phyloP scores from a whole-genome alignment of 805 yeast species.

The Metschnikowia arizonensis region DNA sequence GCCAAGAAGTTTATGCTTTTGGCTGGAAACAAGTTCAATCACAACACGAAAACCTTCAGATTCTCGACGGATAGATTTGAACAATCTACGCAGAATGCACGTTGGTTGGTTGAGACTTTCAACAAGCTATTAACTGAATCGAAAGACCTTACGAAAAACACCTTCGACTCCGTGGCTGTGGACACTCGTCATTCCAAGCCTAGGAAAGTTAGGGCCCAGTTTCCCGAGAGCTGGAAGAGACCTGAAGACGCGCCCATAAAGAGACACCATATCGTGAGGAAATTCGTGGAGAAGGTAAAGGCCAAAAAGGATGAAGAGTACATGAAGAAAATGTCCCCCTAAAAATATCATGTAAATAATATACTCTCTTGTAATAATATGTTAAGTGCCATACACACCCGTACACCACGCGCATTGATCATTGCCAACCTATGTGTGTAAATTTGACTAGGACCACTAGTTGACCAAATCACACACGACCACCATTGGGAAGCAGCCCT shows the following conservation, averaged over 20 bases:
- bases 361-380: too few species aligned
- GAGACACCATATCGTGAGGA: constrained; percentile 32
- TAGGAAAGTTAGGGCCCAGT: constrained; percentile 39
- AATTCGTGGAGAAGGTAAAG: constrained; percentile 32
- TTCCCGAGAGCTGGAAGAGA: constrained; percentile 76
- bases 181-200: constrained; percentile 67
- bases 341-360: constrained; percentile 1
- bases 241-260: constrained; percentile 63
- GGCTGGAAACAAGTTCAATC: constrained; percentile 74
- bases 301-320: constrained; percentile 31
- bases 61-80: constrained; percentile 62
- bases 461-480: background rate
- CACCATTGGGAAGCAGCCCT: background rate
- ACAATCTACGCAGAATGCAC: constrained; percentile 84
- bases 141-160: constrained; percentile 54
- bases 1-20: constrained; percentile 73
- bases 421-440: background rate
- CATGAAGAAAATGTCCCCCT: constrained; percentile 19
- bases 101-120: constrained; percentile 61
- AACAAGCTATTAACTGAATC: constrained; percentile 60
- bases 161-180: constrained; percentile 74
- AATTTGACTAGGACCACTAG: background rate
- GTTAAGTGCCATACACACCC: background rate
- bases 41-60: constrained; percentile 52
- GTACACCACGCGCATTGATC: constrained; percentile 5